Base-by-base conservation (phyloP, 306 rosid genomes). In the Dryas octopetala region DNA sequence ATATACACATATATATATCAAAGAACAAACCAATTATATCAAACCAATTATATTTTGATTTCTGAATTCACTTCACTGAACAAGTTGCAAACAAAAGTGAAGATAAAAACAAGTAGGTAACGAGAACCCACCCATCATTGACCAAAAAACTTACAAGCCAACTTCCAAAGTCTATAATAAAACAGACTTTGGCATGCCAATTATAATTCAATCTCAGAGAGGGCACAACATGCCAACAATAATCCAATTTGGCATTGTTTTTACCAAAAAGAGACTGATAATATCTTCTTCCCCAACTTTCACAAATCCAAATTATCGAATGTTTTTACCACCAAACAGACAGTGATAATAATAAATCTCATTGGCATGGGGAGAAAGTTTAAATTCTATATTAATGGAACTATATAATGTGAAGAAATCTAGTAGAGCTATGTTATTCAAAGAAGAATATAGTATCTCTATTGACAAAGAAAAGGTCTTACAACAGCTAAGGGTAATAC, bases 251-350 rank as follows among this genome's bases (percentile, higher is more conserved):
- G 45, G 45, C 66, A 13, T 62, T 14, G 41, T 23, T 58, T 19
- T 9, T n/a, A 26, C 38, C 38, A 32, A 1, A 32, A 11, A 59
- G 43, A 38, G 66, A 14, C 17, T 62, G 19, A 3, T 40, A 38
- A 62, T 15, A 15, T 6, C 66, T 32, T 62, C 66, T 62, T 62
- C 66, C 68, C 49, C 45, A 61, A 61, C 45, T 38, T 61, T 61
- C 45, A 61, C 13, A 5, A 32, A 32, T 28, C n/a, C 66, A 61
- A 61, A 13, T 13, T 19, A 7, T 61, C 66, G n/a, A 60, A 60
- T 12, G 65, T 13, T 38, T 32, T 5, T 13, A 61, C 45, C 68
- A 9, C 0, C 26, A 15, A 7, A 4, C 1, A 41, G 26, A 13
- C 28, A 43, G 7, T 4, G 68, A 60, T 9, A 13, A 12, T 15